Base-by-base conservation (phyloP, 75 land plant species). In the Sequoia sempervirens region DNA sequence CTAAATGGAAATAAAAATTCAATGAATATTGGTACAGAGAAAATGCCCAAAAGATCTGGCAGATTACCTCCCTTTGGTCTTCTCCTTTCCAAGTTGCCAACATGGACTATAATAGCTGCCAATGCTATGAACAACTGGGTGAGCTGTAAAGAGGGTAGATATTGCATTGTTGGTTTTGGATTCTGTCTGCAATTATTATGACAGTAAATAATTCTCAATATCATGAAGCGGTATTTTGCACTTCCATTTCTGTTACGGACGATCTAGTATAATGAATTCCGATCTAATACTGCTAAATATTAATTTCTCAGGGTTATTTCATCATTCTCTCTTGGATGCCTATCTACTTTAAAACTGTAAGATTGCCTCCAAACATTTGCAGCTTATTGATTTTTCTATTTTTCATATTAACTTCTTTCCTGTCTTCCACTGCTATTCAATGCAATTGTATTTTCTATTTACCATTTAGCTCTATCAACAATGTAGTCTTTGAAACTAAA, bases 261-360 rank as follows among this genome's bases (percentile, higher is more conserved):
- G 23, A 54, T 79, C 18, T 82, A 34, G 72, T 81, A 34, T n/a
- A 82, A 37, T 28, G 14, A n/a, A 69, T 82, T n/a, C 0, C 17
- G 23, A 74, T 82, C 14, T 54, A 58, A 20, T 78, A 45, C 46
- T 78, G 80, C 13, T 9, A n/a, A 36, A 80, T 45, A 3, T 74
- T 85, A 18, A 32, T 18, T 86, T 1, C 87, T 85, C 96, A 97
- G 99, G 99, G 99, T 11, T 97, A 94, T 79, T 97, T 97, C 86
- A 95, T 97, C 32, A 87, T 97, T 85, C 94, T 97, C 78, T 90
- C 94, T 37, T 97, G 99, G 99, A 97, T 97, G 99, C 99, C 99
- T 15, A 87, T 97, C 45, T 95, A 95, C 86, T 97, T 97, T 87
- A 97, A 92, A 75, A 89, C 88, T 38, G 98, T 96, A 88, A 84